Evolutionary conservation across 2,329 filamentous ascomycete species (phyloP).

Genomic region (Dryadomyces quercivorus): DNA sequence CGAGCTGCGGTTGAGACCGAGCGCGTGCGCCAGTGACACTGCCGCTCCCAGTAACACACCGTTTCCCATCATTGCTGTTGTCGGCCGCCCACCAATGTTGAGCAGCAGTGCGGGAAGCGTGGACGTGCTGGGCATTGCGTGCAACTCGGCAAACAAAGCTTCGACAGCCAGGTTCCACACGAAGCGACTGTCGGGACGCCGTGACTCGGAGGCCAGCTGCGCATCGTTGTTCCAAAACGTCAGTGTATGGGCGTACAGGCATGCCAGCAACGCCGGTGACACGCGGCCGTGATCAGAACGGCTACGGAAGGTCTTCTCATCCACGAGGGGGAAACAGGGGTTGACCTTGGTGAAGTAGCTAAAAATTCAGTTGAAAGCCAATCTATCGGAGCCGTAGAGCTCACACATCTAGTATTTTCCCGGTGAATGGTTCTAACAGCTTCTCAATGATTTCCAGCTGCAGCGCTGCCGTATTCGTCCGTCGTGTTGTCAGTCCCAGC

Average conservation of each 20-base stretch:
- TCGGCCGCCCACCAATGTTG: conserved; percentile 47
- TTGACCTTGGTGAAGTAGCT: conserved; percentile 44
- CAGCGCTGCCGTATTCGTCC: not conserved
- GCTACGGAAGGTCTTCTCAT: conserved; percentile 36
- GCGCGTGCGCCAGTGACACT: conserved; percentile 37
- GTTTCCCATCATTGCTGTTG: conserved; percentile 47
- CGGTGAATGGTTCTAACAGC: conserved; percentile 40
- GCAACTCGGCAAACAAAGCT: conserved; percentile 46
- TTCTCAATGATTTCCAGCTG: conserved; percentile 37
- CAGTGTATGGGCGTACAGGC: conserved; percentile 44
- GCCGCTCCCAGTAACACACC: conserved; percentile 36
- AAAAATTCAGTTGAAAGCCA: not conserved
- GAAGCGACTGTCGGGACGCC: conserved; percentile 40
- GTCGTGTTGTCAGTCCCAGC: not conserved
- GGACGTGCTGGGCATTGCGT: conserved; percentile 40
- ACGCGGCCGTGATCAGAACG: conserved; percentile 31
- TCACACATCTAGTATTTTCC: conserved; percentile 36
- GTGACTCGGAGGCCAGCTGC: conserved; percentile 28
- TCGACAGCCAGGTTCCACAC: conserved; percentile 51
- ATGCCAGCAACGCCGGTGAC: conserved; percentile 43
- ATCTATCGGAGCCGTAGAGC: conserved; percentile 11
- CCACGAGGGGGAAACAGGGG: conserved; percentile 48
- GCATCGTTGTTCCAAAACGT: conserved; percentile 45
- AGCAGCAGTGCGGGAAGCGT: conserved; percentile 45
- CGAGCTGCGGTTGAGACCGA: conserved; percentile 42